Conservation (phyloP, 2,329 filamentous ascomycete species). For the Pseudonectria buxi region DNA sequence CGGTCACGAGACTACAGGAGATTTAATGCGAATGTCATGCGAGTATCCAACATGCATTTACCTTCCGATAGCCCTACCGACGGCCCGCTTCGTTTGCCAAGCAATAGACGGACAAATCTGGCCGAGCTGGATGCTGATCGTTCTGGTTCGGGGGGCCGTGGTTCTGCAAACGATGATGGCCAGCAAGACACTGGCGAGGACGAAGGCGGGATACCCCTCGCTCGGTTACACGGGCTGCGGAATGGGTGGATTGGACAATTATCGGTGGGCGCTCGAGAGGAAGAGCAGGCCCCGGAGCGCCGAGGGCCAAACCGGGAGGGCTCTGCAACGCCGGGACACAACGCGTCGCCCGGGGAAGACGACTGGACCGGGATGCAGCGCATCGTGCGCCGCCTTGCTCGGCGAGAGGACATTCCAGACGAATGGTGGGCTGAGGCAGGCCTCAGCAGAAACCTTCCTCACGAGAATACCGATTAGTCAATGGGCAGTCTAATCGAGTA, state of each 20-base stretch:
- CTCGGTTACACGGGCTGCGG: conserved; percentile 5
- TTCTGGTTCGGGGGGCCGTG: conserved; percentile 1
- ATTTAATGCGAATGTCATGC: too few species aligned
- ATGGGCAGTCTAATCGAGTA: too few species aligned
- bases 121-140: neutral
- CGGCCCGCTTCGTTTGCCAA: too few species aligned
- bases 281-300: conserved; percentile 16
- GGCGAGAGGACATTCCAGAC: conserved; percentile 69
- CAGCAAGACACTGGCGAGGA: neutral
- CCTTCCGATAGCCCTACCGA: conserved; percentile 4
- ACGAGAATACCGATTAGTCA: conserved; percentile 20
- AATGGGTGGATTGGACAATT: conserved; percentile 21
- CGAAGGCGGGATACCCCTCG: conserved; percentile 2
- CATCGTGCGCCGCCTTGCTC: conserved; percentile 63
- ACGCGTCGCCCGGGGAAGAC: conserved; percentile 27
- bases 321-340: conserved; percentile 12
- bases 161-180: neutral
- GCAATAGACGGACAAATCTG: too few species aligned
- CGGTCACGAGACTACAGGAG: too few species aligned
- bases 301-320: conserved; percentile 13
- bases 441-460: conserved; percentile 50
- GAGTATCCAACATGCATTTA: conserved; percentile 11
- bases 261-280: conserved; percentile 21
- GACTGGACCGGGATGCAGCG: conserved; percentile 58
- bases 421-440: conserved; percentile 74